Evolutionary conservation across 257 asterid genomes (phyloP).

Genomic region (Solanum etuberosum): DNA sequence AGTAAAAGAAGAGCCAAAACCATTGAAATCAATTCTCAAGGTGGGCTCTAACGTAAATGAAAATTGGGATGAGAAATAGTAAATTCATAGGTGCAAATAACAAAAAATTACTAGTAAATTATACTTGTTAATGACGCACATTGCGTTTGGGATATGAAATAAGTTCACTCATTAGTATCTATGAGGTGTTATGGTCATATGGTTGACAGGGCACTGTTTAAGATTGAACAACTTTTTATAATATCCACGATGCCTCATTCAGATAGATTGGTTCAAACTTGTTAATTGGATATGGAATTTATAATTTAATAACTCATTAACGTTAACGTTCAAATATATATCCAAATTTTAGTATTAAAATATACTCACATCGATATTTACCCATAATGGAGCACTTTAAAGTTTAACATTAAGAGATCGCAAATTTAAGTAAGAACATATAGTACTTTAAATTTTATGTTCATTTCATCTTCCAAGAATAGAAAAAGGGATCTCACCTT

Average conservation of each 20-base stretch:
- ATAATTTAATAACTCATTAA: background rate
- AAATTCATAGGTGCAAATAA: background rate
- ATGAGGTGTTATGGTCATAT: background rate
- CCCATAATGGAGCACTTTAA: background rate
- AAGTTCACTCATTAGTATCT: background rate
- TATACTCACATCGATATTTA: background rate
- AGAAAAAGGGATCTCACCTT: background rate
- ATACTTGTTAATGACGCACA: background rate
- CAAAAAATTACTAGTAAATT: background rate
- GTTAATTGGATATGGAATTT: background rate
- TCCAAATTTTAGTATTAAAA: background rate
- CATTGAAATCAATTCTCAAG: slow-evolving; percentile 18
- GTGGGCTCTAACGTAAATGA: background rate
- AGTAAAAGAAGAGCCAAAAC: slow-evolving; percentile 2
- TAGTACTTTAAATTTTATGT: background rate
- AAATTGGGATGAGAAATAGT: background rate
- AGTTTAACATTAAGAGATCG: no score
- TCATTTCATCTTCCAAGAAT: background rate
- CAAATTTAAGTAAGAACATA: background rate
- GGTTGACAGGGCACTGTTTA: background rate
- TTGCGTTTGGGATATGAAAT: background rate
- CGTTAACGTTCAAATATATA: background rate
- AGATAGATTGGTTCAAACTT: no score
- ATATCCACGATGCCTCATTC: no score
- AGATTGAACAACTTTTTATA: background rate